Base-by-base conservation (phyloP, 2,329 filamentous ascomycete species). In the Sporothrix brasiliensis region DNA sequence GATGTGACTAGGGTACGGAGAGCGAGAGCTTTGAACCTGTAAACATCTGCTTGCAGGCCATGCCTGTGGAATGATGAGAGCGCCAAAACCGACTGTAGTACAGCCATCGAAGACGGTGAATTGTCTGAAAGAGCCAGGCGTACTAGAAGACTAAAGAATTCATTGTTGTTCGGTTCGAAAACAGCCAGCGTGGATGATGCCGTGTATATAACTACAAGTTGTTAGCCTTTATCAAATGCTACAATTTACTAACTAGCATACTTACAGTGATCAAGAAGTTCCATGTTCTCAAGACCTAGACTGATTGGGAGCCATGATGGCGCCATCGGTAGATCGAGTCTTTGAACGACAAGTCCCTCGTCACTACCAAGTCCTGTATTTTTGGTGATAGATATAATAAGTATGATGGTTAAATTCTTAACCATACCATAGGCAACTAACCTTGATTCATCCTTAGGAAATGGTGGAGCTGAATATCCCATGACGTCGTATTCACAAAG, bases 401-500 rank as follows among this genome's bases (percentile, higher is more conserved):
- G 44, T 13, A 47, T 47, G 44, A 16, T 47, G 16, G 44, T 14
- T 10, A 47, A 47, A 47, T 47, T 47, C 27, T 30, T 30, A 2
- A 14, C 13, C 1, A 11, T 47, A 14, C 13, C 1, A 11, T 47
- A 47, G 11, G 11, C 44, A 47, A 16, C 44, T 1, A 47, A 47
- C 44, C 54, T 19, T 58, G 54, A 9, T 19, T 34, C 54, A n/a
- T 39, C 27, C 27, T 27, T 16, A 58, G 54, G 16, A 34, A 58
- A 30, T 58, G 54, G 54, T 58, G 54, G 13, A 58, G 24, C 27
- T n/a, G 54, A 16, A 58, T n/a, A 39, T 39, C 54, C 54, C 54
- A 58, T 30, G 54, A 30, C 2, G 54, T 58, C 27, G 54, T 58
- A 14, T 58, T 58, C 24, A 58, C 54, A 58, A 58, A 58, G 54